phyloP scores from a whole-genome alignment of 73 alveolate genomes.

The Tetrahymena malaccensis region DNA sequence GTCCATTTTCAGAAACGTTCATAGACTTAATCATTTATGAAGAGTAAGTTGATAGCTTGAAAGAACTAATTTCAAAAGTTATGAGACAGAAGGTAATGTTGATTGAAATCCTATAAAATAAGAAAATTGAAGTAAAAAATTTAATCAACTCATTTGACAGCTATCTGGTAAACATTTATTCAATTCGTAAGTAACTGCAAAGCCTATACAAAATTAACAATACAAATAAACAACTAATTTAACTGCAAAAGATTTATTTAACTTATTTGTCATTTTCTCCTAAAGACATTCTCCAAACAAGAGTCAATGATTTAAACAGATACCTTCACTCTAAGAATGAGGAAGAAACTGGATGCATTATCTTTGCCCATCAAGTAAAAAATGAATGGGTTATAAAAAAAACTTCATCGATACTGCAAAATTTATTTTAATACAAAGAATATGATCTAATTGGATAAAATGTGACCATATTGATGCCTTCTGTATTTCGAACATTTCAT shows the following conservation, averaged over 20 bases:
- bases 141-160: not conserved
- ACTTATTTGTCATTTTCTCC: not conserved
- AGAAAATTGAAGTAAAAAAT: not conserved
- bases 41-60: not conserved
- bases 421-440: not conserved
- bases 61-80: not conserved
- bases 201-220: not conserved
- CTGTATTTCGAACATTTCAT: not conserved
- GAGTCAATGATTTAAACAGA: not conserved
- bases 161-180: not conserved
- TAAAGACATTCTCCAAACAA: not conserved
- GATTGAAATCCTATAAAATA: not conserved
- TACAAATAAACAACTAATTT: not conserved
- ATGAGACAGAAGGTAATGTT: not conserved
- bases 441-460: not conserved
- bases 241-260: not conserved
- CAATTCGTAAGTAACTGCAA: not conserved
- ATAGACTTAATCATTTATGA: not conserved
- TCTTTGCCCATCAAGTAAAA: not conserved
- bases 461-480: not conserved
- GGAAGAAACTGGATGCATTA: not conserved
- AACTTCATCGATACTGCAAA: not conserved
- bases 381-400: not conserved
- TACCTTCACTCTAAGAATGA: not conserved
- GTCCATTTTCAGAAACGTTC: not conserved